Conservation (phyloP, 495 filamentous ascomycete genomes). For the Terfezia claveryi region DNA sequence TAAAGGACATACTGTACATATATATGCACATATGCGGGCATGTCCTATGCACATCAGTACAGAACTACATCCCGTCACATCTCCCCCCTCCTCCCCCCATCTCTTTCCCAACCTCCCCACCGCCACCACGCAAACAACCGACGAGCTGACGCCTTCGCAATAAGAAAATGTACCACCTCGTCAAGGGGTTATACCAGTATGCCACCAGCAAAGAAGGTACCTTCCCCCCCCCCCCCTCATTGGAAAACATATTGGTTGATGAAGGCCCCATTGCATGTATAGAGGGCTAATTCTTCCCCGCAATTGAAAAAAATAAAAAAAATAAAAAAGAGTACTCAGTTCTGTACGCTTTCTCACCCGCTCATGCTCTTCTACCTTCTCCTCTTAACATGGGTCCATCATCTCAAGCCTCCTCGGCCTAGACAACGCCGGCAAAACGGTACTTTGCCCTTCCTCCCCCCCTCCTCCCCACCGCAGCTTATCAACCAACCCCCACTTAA, state of each 20-base stretch:
- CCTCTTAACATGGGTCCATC: too few species aligned
- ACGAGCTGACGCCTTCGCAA: background rate
- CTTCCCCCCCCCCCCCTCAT: background rate
- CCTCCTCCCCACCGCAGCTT: background rate
- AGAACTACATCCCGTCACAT: too few species aligned
- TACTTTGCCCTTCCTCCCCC: background rate
- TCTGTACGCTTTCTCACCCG: conserved; percentile 24
- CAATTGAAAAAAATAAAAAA: too few species aligned
- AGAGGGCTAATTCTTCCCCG: background rate
- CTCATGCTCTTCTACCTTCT: too few species aligned
- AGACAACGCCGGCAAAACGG: conserved; percentile 92
- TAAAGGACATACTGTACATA: too few species aligned
- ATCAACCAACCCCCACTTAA: too few species aligned
- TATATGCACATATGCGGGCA: too few species aligned
- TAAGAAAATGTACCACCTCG: conserved; percentile 71
- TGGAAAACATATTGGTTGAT: background rate
- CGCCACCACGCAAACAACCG: too few species aligned
- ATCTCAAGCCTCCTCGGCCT: conserved; percentile 51
- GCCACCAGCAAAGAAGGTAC: conserved; percentile 87
- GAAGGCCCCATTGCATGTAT: too few species aligned
- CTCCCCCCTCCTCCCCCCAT: too few species aligned
- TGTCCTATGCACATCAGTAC: too few species aligned
- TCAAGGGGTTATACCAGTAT: conserved; percentile 81
- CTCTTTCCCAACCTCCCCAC: too few species aligned
- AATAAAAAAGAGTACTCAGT: conserved; percentile 65